Conservation (phyloP, 2,329 filamentous ascomycete species). For the Aspergillus persii region DNA sequence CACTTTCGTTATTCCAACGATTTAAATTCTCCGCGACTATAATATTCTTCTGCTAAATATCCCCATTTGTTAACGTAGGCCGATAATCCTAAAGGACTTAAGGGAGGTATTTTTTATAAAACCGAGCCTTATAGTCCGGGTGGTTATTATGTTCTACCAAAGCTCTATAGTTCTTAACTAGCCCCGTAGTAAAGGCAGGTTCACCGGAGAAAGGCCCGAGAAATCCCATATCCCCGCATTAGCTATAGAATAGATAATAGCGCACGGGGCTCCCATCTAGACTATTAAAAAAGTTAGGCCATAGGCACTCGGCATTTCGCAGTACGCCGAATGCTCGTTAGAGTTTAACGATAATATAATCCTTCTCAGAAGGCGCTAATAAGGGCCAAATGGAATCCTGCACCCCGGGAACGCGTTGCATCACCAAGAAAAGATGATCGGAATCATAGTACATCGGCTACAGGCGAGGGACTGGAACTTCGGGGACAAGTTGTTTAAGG, state of each 20-base stretch:
- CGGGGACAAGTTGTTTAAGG: constrained; percentile 27
- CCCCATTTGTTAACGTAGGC: constrained; percentile 30
- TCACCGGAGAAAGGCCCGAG: constrained; percentile 27
- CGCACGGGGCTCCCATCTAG: constrained; percentile 23
- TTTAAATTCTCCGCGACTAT: constrained; percentile 16
- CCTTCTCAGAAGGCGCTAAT: constrained; percentile 24
- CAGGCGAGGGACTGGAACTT: constrained; percentile 28
- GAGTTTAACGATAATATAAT: constrained; percentile 26
- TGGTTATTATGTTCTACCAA: constrained; percentile 17
- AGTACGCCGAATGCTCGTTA: constrained; percentile 20
- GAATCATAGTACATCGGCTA: constrained; percentile 29
- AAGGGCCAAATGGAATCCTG: constrained; percentile 24
- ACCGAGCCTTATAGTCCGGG: constrained; percentile 27
- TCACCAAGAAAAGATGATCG: constrained; percentile 24
- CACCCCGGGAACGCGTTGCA: constrained; percentile 26
- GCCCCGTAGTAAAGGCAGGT: constrained; percentile 24
- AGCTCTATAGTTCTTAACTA: constrained; percentile 25
- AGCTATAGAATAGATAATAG: constrained; percentile 28
- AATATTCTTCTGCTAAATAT: constrained; percentile 24
- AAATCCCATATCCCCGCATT: constrained; percentile 10
- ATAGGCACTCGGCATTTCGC: constrained; percentile 23
- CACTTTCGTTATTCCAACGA: constrained; percentile 19
- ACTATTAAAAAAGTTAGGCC: constrained; percentile 24
- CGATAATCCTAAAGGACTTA: constrained; percentile 25
- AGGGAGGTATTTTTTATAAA: constrained; percentile 26